A percentile compares a stretch with the other conserved stretches of the same genome.
Evolutionary conservation across 805 yeast species (phyloP).

Genomic region (Blastobotrys parvus): DNA sequence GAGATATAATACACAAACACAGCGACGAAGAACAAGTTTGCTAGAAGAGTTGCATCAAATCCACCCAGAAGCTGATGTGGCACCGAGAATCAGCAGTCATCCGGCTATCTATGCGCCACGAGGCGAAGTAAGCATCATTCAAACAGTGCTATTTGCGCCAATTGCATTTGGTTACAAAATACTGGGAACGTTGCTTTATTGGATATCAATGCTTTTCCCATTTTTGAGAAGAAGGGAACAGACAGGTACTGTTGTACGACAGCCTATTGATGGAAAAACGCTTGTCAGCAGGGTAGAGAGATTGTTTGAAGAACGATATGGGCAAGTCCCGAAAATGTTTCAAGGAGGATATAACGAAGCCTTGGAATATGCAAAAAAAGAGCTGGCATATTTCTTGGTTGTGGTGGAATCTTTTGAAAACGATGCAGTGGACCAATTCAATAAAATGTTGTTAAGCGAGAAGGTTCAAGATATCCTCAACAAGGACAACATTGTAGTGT

Average conservation of each 20-base stretch:
- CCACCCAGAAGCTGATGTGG: constrained; percentile 19
- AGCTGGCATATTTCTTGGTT: constrained; percentile 64
- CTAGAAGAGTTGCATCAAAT: constrained; percentile 23
- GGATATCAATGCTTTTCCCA: constrained; percentile 30
- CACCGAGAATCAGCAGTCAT: constrained; percentile 23
- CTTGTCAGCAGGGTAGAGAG: constrained; percentile 44
- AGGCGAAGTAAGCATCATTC: constrained; percentile 21
- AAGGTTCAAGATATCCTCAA: constrained; percentile 39
- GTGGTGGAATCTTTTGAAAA: constrained; percentile 67
- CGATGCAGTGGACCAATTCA: constrained; percentile 49
- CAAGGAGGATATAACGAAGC: constrained; percentile 80
- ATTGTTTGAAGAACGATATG: constrained; percentile 42
- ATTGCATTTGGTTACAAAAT: constrained; percentile 27
- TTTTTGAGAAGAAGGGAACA: too few species aligned
- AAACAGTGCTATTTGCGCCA: constrained; percentile 29
- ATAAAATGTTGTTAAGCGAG: constrained; percentile 43
- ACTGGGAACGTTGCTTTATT: constrained; percentile 21
- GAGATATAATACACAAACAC: too few species aligned
- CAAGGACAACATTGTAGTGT: constrained; percentile 50
- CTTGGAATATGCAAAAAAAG: constrained; percentile 55
- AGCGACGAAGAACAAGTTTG: constrained; percentile 18
- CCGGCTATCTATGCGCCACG: constrained; percentile 21
- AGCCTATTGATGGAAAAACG: constrained; percentile 48
- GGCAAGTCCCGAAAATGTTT: constrained; percentile 29
- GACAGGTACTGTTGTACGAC: too few species aligned